Conservation (phyloP, 73 alveolate species). For the Tetrahymena malaccensis region DNA sequence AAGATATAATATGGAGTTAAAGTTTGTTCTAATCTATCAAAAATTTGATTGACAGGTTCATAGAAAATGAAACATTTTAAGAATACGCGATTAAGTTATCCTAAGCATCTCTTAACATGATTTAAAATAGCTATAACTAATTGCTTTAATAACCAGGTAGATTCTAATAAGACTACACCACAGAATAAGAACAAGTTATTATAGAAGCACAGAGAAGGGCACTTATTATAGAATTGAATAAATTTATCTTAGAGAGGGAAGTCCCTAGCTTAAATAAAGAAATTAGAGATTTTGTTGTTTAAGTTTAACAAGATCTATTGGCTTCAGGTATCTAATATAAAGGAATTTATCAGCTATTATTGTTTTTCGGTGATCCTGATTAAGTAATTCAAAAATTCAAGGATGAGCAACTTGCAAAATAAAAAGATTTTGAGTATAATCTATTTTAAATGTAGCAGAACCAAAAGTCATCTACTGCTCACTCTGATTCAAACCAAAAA, state of each 20-base stretch:
- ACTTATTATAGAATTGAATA: constrained; percentile 14
- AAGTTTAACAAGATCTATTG: constrained; percentile 3
- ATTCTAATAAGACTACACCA: neutral
- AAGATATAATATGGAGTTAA: constrained; percentile 40
- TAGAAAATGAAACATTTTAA: constrained; percentile 1
- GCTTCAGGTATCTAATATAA: neutral
- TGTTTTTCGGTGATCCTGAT: constrained; percentile 33
- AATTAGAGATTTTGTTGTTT: constrained; percentile 11
- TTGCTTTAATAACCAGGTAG: neutral
- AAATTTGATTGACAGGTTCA: constrained; percentile 18
- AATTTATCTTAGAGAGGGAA: constrained; percentile 19
- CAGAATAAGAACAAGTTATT: constrained; percentile 21
- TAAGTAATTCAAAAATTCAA: neutral
- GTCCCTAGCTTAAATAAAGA: constrained; percentile 16
- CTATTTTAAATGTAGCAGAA: constrained; percentile 1
- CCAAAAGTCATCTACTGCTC: neutral
- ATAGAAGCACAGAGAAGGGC: constrained; percentile 34
- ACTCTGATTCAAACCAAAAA: neutral
- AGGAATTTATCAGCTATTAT: constrained; percentile 10
- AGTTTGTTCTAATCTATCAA: constrained; percentile 13
- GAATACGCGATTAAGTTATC: constrained; percentile 23
- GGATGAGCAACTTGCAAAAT: neutral
- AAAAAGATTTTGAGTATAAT: constrained; percentile 5
- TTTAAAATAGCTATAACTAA: constrained; percentile 5
- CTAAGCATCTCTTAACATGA: neutral